A percentile compares a stretch with the other conserved stretches of the same genome.
Evolutionary conservation across 164 flowering plant genomes (phyloP).

Genomic region (Magnolia sinica): DNA sequence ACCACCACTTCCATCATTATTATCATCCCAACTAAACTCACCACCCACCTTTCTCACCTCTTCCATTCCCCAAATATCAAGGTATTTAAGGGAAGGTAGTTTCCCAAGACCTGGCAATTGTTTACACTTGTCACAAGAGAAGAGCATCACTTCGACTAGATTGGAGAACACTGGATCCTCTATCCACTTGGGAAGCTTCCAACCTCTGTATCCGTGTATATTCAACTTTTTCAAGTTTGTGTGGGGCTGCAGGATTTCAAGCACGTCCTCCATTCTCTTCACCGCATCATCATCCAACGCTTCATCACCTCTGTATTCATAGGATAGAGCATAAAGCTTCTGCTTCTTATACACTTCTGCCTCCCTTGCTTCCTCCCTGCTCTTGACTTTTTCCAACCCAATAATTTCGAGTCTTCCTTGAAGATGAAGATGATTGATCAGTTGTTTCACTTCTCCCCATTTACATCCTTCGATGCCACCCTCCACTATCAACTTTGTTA

Average conservation of each 20-base stretch:
- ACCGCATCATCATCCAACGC: background rate
- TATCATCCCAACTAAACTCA: background rate
- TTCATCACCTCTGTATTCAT: background rate
- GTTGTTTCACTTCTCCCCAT: slow-evolving; percentile 6
- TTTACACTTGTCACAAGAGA: background rate
- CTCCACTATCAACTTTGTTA: slow-evolving; percentile 8
- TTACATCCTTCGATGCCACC: background rate
- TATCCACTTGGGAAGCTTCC: background rate
- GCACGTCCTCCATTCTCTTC: background rate
- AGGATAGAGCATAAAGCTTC: background rate
- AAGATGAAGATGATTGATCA: slow-evolving; percentile 4
- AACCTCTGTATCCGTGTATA: background rate
- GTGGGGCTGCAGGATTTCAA: background rate
- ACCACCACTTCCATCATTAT: background rate
- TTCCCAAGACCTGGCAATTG: background rate
- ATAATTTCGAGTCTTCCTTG: background rate
- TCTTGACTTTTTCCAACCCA: background rate
- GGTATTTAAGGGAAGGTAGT: background rate
- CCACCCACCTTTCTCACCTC: background rate
- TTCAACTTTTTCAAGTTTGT: background rate
- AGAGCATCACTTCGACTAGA: background rate
- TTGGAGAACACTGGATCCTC: background rate
- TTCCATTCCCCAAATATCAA: background rate
- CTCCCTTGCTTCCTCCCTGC: background rate
- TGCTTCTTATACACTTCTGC: background rate